Percentiles rank a stretch among this genome's conserved stretches.
These are phyloP conservation scores for Prunus armeniaca DNA, from an alignment of 306 rosid species.

Conservation along the genomic window DNA sequence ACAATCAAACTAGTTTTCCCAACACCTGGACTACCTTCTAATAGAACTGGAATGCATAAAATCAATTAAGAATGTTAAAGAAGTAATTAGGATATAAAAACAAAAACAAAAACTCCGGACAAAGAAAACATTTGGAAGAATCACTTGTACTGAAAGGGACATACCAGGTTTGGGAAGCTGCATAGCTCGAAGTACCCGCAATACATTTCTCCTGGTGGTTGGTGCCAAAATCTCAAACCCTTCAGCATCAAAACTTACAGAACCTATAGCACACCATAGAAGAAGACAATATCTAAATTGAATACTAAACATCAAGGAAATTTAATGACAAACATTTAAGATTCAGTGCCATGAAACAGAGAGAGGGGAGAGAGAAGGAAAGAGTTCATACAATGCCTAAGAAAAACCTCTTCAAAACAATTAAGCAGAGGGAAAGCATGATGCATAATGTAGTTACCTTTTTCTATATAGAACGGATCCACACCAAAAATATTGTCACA, in stretches of 20 bases:
- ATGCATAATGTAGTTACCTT: slow-evolving; percentile 45
- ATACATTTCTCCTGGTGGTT: slow-evolving; percentile 68
- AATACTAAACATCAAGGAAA: background rate
- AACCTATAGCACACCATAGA: slow-evolving; percentile 37
- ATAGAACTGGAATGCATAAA: slow-evolving; percentile 55
- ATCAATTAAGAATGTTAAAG: slow-evolving; percentile 17
- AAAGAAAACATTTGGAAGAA: background rate
- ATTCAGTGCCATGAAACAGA: background rate
- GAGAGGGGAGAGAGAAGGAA: background rate
- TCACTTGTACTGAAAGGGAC: background rate
- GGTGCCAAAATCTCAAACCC: slow-evolving; percentile 81
- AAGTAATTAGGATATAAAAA: background rate
- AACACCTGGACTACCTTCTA: slow-evolving; percentile 99
- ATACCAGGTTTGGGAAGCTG: slow-evolving; percentile 93
- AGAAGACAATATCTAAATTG: background rate
- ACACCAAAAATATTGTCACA: slow-evolving; percentile 58
- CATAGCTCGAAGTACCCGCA: slow-evolving; percentile 88
- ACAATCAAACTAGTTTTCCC: slow-evolving; percentile 93
- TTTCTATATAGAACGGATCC: slow-evolving; percentile 67
- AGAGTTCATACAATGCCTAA: background rate
- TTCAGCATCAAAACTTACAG: slow-evolving; percentile 36
- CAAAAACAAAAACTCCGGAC: background rate
- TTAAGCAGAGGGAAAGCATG: background rate
- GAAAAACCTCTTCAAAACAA: background rate
- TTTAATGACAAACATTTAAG: background rate